Base-by-base conservation (phyloP, 352 stramenopile genomes). In the Poterioochromonas sp. region DNA sequence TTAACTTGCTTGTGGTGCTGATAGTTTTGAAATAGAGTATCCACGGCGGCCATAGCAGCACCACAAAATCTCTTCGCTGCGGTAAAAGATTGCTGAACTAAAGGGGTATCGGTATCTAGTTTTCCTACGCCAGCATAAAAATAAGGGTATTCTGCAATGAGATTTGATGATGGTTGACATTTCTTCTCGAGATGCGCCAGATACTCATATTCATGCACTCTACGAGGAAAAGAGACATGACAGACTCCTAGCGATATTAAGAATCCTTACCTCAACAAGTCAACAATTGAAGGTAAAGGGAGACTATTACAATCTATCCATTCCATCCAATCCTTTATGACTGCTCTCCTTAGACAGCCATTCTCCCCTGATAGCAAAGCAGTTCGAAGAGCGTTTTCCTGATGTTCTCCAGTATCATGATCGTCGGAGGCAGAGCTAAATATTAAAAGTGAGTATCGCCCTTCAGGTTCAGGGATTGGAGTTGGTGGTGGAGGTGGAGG, bases 151-250 rank as follows among this genome's bases (percentile, higher is more conserved):
- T 15, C 29, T 32, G 39, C 49, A 18, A 2, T 8, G 5, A 18
- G 29, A 18, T 39, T 8, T 37, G 65, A 3, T 58, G 20, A 54
- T 74, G 51, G 40, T 34, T 22, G 39, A n/a, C 37, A 29, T 51
- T 58, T 58, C 5, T 74, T 74, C 29, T 74, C 65, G 2, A 74
- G 29, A 54, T 74, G 40, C 11, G 51, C 40, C 15, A 74, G 15
- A 35, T 74, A 74, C 20, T 51, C 37, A 39, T 58, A 74, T n/a
- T 74, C 65, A 54, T 74, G 65, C 8, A 74, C 65, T 40, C 40
- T 73, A 29, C 11, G 3, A 29, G 32, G 5, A 73, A 73, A 47
- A 68, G 11, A 37, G 58, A 68, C 5, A 68, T 8, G 29, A 68
- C 8, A 68, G 26, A 15, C 5, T 68, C 29, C 58, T 5, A 39